A percentile compares a stretch with the other conserved stretches of the same genome.
These are phyloP conservation scores for Penicillium sp. DNA, from an alignment of 2,329 filamentous ascomycete species.

Conservation along the genomic window DNA sequence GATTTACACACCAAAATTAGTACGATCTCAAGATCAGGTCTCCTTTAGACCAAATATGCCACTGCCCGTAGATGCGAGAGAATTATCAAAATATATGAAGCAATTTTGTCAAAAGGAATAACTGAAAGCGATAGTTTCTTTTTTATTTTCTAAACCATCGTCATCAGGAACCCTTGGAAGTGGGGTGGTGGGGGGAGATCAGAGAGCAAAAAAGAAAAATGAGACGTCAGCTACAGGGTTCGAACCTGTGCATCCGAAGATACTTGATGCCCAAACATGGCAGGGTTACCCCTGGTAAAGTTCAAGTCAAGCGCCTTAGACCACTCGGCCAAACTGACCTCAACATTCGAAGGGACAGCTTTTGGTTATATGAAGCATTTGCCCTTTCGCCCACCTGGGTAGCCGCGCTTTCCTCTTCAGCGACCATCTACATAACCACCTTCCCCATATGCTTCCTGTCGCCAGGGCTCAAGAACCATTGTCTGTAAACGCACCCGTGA, in stretches of 20 bases:
- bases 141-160: too few relatives aligned
- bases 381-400: neutral
- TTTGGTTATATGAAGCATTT: neutral
- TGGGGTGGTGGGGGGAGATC: too few relatives aligned
- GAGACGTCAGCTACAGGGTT: conserved; percentile 14
- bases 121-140: too few relatives aligned
- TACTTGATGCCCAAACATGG: conserved; percentile 13
- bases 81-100: too few relatives aligned
- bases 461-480: neutral
- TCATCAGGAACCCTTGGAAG: too few relatives aligned
- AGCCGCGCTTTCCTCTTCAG: neutral
- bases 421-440: neutral
- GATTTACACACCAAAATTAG: too few relatives aligned
- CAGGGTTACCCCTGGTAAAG: neutral
- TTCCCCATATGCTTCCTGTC: neutral
- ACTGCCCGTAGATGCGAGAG: too few relatives aligned
- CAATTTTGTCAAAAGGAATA: too few relatives aligned
- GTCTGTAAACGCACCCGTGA: neutral
- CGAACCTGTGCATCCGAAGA: conserved; percentile 15
- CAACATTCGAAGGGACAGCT: neutral
- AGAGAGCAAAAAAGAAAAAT: neutral
- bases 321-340: conserved; percentile 14
- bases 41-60: too few relatives aligned
- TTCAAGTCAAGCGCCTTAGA: conserved; percentile 15
- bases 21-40: too few relatives aligned